A percentile compares a stretch with the other conserved stretches of the same genome.
Evolutionary conservation across 2,329 filamentous ascomycete genomes (phyloP).

Genomic region (Grosmannia serpens): DNA sequence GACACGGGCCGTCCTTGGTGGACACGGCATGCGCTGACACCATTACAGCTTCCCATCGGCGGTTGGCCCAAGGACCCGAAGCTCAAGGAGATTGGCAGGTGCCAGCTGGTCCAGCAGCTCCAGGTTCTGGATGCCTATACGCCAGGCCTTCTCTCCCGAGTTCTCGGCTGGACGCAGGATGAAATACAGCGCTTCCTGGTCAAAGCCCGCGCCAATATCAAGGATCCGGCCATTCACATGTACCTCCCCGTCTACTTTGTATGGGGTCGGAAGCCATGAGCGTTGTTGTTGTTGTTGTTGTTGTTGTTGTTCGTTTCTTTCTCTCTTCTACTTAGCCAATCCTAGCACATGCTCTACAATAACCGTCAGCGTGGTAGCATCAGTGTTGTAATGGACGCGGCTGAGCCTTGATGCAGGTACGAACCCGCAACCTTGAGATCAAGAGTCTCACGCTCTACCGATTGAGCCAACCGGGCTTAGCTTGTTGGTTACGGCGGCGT

Average conservation of each 20-base stretch:
- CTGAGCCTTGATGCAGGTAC: too few relatives aligned
- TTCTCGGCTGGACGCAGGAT: constrained; percentile 14
- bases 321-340: too few relatives aligned
- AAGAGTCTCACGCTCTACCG: constrained; percentile 65
- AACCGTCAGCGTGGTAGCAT: too few relatives aligned
- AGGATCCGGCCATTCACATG: constrained; percentile 6
- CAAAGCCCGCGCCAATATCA: constrained; percentile 4
- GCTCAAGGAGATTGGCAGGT: constrained; percentile 25
- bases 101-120: background rate
- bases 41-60: constrained; percentile 28
- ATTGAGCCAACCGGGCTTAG: constrained; percentile 50
- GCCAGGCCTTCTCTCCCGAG: constrained; percentile 1
- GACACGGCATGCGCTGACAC: too few relatives aligned
- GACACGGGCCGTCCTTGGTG: too few relatives aligned
- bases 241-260: constrained; percentile 6
- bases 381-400: too few relatives aligned
- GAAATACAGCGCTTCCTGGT: constrained; percentile 8
- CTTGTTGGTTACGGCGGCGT: too few relatives aligned
- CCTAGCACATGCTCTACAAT: too few relatives aligned
- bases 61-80: constrained; percentile 33
- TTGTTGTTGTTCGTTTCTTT: too few relatives aligned
- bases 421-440: constrained; percentile 25
- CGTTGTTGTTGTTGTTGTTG: too few relatives aligned
- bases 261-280: background rate
- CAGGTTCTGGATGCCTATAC: constrained; percentile 1